These are phyloP conservation scores for Endothia cerciana DNA, from an alignment of 2,329 filamentous ascomycete genomes.

Conservation along the genomic window DNA sequence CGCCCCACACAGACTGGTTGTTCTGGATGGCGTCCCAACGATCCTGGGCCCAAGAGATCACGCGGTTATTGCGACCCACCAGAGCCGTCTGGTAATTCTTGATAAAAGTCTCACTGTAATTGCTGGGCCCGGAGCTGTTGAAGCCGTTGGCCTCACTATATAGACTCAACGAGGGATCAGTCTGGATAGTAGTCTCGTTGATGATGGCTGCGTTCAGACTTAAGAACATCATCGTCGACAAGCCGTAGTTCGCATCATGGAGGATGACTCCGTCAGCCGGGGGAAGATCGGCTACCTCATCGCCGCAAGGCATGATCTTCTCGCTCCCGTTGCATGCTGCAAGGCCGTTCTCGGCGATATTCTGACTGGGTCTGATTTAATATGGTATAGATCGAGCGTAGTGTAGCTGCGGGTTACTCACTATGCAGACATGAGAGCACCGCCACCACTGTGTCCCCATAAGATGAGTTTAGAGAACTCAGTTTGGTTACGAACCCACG, in stretches of 20 bases:
- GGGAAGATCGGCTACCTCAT: slow-evolving; percentile 22
- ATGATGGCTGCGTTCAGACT: slow-evolving; percentile 29
- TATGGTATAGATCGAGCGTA: not conserved
- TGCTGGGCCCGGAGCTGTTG: slow-evolving; percentile 19
- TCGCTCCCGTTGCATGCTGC: slow-evolving; percentile 30
- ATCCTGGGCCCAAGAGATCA: slow-evolving; percentile 24
- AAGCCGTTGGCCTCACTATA: slow-evolving; percentile 30
- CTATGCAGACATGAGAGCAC: slow-evolving; percentile 31
- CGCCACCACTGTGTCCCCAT: slow-evolving; percentile 26
- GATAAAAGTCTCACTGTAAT: slow-evolving; percentile 29
- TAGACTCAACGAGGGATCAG: slow-evolving; percentile 25
- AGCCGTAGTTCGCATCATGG: slow-evolving; percentile 29
- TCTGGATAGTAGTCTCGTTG: slow-evolving; percentile 24
- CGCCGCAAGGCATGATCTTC: slow-evolving; percentile 31
- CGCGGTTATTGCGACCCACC: slow-evolving; percentile 27
- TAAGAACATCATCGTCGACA: slow-evolving; percentile 31
- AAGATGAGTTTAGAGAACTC: slow-evolving; percentile 16
- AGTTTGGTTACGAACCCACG: slow-evolving; percentile 28
- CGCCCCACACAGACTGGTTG: slow-evolving; percentile 25
- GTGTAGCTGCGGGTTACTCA: not conserved
- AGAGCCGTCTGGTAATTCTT: slow-evolving; percentile 25
- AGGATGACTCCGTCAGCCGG: slow-evolving; percentile 30
- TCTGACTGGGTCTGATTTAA: slow-evolving; percentile 19
- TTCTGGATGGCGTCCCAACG: slow-evolving; percentile 25
- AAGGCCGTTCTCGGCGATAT: slow-evolving; percentile 32